Evolutionary conservation across 495 filamentous ascomycete species (phyloP).

Genomic region (Copromyces sp.): DNA sequence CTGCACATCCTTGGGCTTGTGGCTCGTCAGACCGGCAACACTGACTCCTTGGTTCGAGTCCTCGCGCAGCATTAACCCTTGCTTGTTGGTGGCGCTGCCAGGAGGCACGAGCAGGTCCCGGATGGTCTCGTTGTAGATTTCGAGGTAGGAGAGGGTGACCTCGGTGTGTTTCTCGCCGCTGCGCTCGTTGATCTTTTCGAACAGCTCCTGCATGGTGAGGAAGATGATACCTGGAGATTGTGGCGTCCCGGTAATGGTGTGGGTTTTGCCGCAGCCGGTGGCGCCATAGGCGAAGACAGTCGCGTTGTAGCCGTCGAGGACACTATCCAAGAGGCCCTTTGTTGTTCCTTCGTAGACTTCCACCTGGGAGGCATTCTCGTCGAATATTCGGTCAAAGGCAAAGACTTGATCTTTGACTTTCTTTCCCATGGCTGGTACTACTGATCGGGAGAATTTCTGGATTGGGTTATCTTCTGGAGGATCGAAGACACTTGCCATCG

Average conservation of each 20-base stretch:
- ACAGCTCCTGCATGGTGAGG: slow-evolving; percentile 96
- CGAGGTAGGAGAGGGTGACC: slow-evolving; percentile 86
- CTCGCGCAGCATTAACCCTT: slow-evolving; percentile 85
- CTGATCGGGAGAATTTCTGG: slow-evolving; percentile 76
- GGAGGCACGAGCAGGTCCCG: slow-evolving; percentile 84
- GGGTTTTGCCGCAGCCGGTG: slow-evolving; percentile 92
- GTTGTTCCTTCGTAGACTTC: slow-evolving; percentile 97
- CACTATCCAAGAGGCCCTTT: slow-evolving; percentile 77
- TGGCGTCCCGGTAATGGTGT: slow-evolving; percentile 80
- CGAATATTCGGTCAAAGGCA: slow-evolving; percentile 92
- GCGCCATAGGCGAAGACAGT: slow-evolving; percentile 98
- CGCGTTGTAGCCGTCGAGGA: slow-evolving; percentile 96
- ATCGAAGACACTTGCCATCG: slow-evolving; percentile 70
- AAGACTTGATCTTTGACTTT: slow-evolving; percentile 97
- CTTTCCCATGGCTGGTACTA: slow-evolving; percentile 69
- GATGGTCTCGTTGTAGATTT: slow-evolving; percentile 99
- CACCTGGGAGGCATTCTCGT: slow-evolving; percentile 84
- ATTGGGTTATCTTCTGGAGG: slow-evolving; percentile 94
- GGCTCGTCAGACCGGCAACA: slow-evolving; percentile 83
- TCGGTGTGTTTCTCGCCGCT: slow-evolving; percentile 80
- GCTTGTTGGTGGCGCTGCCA: slow-evolving; percentile 52
- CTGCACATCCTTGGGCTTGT: slow-evolving; percentile 72
- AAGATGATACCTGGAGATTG: slow-evolving; percentile 98
- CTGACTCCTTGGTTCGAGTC: slow-evolving; percentile 90
- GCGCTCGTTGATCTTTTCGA: slow-evolving; percentile 84